Evolutionary conservation across 2,329 filamentous ascomycete species (phyloP), one percentile per base, ranked within the genome.

Genomic region (Ophiostoma sp.): DNA sequence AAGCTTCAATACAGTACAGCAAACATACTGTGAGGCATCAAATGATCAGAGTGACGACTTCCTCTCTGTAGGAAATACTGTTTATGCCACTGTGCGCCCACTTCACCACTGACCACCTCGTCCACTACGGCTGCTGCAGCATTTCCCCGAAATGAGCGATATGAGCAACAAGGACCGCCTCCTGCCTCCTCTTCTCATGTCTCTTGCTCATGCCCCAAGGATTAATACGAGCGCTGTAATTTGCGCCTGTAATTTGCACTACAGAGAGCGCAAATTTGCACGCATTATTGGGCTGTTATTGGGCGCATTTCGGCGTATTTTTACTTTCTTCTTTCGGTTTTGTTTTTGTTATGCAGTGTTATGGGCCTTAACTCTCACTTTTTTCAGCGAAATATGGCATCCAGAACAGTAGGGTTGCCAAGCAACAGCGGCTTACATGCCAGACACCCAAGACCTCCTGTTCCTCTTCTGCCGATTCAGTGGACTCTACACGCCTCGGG

Each of bases 91-190:
- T 64, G 59, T 64, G 59, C 59, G 15, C 33, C 33, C 59, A 42
- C 59, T 42, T 48, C 42, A 45, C 42, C 61, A 45, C 9, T 25
- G 61, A 17, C 42, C 12, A 48, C 15, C 15, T 19, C 12, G 31
- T n/a, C 48, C n/a, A 45, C 55, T 50, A 31, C 57, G 11, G 61
- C 36, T 66, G 61, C 36, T 28, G 61, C 36, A 71, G 70, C n/a
- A 70, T 69, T 66, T 64, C 68, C 57, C 72, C 72, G 72, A 73
- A 70, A 73, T 73, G 72, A 73, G 68, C 48, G 55, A 39, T 28
- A 70, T 52, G 33, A 39, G 61, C 45, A 59, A 42, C 36, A 59
- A 48, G 25, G 48, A 36, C 57, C 68, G 52, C 42, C 50, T 36
- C 52, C 15, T 69, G 45, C 9, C n/a, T 28, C 68, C 42, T 36